Evolutionary conservation across 2,329 filamentous ascomycete genomes (phyloP), one percentile per base, ranked within the genome.

Genomic region (Alternaria hordeiaustralica): DNA sequence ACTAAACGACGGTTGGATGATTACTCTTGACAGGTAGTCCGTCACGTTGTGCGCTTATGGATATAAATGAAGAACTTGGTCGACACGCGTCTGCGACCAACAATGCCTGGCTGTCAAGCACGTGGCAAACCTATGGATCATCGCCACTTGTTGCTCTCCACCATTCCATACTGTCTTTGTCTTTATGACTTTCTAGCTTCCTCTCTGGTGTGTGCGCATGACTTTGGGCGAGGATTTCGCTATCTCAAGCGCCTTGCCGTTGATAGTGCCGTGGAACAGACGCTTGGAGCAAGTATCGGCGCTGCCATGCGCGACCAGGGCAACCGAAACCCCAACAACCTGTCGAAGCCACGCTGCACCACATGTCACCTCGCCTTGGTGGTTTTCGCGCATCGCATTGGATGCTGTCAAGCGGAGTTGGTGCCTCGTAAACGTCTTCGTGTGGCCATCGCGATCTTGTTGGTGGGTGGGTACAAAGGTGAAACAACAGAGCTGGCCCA

Each of bases 1-100:
- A 3, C 55, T 80, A 15, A 70, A 75, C n/a, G 81, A 83, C 72
- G 82, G 82, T 6, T 78, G 80, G 75, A 65, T 84, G 71, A 64
- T 83, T n/a, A 82, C 76, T 33, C 77, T 83, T 7, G 78, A 79
- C 25, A 67, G 77, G 63, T 80, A 66, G 62, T 49, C 46, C 21
- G 51, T 41, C 50, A 51, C 45, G 44, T 28, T 20, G 18, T 28
- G 21, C 60, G 21, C 30, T 18, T 8, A 12, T 54, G 55, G 20
- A 18, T 25, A 9, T 30, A 41, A 9, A 46, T 36, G 18, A 50
- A 36, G 25, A 49, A 53, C 5, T 41, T 23, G 28, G 25, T 15
- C 28, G 54, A 51, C 15, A 36, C 53, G 15, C n/a, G n/a, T 45
- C 13, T 55, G 36, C n/a, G 15, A 26, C 47, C 33, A 54, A 62